Conservation (phyloP, 345 rosid species). For the Carallia brachiata region DNA sequence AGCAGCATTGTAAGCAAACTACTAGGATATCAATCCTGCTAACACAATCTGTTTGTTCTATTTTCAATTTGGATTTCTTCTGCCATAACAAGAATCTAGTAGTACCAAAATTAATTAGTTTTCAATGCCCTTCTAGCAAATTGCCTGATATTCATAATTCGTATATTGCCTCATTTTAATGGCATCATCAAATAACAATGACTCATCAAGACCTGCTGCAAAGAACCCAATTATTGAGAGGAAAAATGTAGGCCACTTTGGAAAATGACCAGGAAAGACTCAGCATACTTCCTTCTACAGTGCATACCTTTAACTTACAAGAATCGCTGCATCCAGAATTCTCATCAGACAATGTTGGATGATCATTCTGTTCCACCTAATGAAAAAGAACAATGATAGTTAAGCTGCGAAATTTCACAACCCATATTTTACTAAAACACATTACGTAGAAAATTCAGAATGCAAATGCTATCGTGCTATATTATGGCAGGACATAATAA, state of each 20-base stretch:
- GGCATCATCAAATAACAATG: not conserved
- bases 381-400: constrained; percentile 22
- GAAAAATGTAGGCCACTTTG: not conserved
- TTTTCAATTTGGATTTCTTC: not conserved
- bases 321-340: constrained; percentile 42
- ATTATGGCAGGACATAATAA: constrained; percentile 20
- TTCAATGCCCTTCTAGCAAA: not conserved
- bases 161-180: not conserved
- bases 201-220: not conserved
- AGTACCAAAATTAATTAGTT: not conserved
- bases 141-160: not conserved
- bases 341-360: constrained; percentile 34
- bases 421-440: not conserved
- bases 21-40: not conserved
- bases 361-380: constrained; percentile 48
- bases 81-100: not conserved
- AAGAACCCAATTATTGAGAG: not conserved
- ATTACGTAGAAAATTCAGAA: constrained; percentile 13
- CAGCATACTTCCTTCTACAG: constrained; percentile 12
- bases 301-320: constrained; percentile 69
- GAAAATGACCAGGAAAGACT: no score
- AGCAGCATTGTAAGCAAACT: not conserved
- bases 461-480: constrained; percentile 8
- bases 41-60: not conserved
- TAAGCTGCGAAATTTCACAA: constrained; percentile 12